Conservation (phyloP, 192 early-diverging fungal species). For the Mycoemilia scoparia region DNA sequence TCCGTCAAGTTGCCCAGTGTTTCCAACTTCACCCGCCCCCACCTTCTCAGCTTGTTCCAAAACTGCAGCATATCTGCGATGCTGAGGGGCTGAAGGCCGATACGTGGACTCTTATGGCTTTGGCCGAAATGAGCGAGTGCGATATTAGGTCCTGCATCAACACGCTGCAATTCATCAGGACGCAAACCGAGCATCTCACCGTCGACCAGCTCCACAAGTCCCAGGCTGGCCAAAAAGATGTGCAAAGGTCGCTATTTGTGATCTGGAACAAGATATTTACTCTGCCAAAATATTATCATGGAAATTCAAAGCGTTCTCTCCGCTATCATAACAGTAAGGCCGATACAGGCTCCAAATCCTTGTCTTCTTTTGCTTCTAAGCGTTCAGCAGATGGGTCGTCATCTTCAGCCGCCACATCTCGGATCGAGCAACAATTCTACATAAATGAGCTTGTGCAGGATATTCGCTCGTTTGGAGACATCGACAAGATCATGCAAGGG, state of each 20-base stretch:
- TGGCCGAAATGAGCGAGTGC: slow-evolving; percentile 62
- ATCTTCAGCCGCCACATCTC: slow-evolving; percentile 2
- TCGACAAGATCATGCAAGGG: slow-evolving; percentile 73
- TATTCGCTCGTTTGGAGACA: slow-evolving; percentile 42
- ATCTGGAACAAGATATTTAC: slow-evolving; percentile 74
- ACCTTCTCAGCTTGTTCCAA: slow-evolving; percentile 40
- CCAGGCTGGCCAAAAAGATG: slow-evolving; percentile 61
- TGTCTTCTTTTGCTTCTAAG: slow-evolving; percentile 2
- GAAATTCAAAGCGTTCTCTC: too few species aligned
- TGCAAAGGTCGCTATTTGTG: slow-evolving; percentile 52
- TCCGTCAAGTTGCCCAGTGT: slow-evolving; percentile 60
- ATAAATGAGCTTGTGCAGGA: slow-evolving; percentile 20
- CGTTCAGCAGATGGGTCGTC: slow-evolving; percentile 1
- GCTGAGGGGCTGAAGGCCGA: slow-evolving; percentile 55
- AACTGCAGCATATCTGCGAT: slow-evolving; percentile 65
- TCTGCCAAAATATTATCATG: too few species aligned
- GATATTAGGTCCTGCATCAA: slow-evolving; percentile 83
- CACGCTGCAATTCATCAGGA: slow-evolving; percentile 45
- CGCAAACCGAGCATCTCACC: slow-evolving; percentile 9
- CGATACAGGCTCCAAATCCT: slow-evolving; percentile 2
- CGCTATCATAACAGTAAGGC: too few species aligned
- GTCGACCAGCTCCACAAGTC: slow-evolving; percentile 27
- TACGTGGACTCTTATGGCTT: slow-evolving; percentile 47
- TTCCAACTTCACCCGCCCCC: slow-evolving; percentile 51
- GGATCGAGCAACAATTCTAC: slow-evolving; percentile 2